These are phyloP conservation scores for Fermentozyma sake DNA, from an alignment of 1,139 yeast species.

Conservation along the genomic window DNA sequence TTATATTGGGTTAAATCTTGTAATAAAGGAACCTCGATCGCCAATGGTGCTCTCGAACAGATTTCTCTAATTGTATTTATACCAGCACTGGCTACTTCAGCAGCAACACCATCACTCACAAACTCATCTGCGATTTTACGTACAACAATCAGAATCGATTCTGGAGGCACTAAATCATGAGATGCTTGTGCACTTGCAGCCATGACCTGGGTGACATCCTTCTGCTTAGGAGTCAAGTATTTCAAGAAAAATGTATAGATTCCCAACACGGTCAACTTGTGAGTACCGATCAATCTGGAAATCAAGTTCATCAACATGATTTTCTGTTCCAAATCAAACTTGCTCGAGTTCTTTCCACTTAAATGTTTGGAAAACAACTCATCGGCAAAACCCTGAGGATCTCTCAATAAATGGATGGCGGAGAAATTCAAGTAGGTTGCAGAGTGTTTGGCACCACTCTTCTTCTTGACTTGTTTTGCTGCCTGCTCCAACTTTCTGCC, in stretches of 20 bases:
- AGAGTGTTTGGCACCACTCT: slow-evolving; percentile 44
- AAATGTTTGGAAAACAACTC: slow-evolving; percentile 68
- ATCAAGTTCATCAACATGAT: slow-evolving; percentile 81
- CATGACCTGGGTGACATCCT: slow-evolving; percentile 90
- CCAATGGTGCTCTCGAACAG: slow-evolving; percentile 86
- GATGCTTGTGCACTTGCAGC: slow-evolving; percentile 97
- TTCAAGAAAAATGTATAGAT: slow-evolving; percentile 83
- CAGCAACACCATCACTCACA: slow-evolving; percentile 96
- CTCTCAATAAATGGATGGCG: slow-evolving; percentile 88
- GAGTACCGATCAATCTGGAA: slow-evolving; percentile 88
- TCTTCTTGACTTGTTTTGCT: slow-evolving; percentile 61
- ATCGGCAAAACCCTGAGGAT: slow-evolving; percentile 98
- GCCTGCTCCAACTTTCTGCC: slow-evolving; percentile 76
- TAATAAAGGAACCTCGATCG: slow-evolving; percentile 78
- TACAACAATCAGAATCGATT: slow-evolving; percentile 69
- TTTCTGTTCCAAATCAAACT: slow-evolving; percentile 81
- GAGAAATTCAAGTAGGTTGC: slow-evolving; percentile 85
- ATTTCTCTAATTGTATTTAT: slow-evolving; percentile 91
- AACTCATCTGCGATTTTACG: slow-evolving; percentile 95
- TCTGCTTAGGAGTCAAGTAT: slow-evolving; percentile 89
- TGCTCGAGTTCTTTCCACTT: slow-evolving; percentile 59
- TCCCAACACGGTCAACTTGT: slow-evolving; percentile 85
- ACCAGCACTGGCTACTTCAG: slow-evolving; percentile 98
- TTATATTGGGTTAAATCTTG: slow-evolving; percentile 89
- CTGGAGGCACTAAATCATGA: slow-evolving; percentile 97